A percentile compares a stretch with the other conserved stretches of the same genome.
Conservation (phyloP, 2,329 filamentous ascomycete species). For the Talaromyces sp. region DNA sequence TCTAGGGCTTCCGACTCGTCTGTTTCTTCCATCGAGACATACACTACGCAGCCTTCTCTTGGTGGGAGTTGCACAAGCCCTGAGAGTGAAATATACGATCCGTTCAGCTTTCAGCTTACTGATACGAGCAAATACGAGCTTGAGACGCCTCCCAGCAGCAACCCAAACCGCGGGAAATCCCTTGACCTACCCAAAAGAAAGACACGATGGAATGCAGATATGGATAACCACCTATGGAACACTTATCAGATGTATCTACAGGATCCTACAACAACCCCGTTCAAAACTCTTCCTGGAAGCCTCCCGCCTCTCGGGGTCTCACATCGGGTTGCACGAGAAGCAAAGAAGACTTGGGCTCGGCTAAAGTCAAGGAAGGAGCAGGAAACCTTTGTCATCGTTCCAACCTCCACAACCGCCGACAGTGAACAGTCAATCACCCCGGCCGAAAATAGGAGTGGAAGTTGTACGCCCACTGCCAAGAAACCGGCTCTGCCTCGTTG, state of each 20-base stretch:
- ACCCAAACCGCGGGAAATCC: conserved; percentile 28
- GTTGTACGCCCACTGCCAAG: conserved; percentile 46
- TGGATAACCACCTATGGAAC: conserved; percentile 65
- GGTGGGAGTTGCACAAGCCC: conserved; percentile 61
- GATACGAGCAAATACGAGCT: conserved; percentile 35
- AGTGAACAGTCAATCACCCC: conserved; percentile 29
- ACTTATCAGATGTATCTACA: conserved; percentile 64
- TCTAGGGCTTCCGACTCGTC: conserved; percentile 63
- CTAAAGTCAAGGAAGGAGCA: conserved; percentile 35
- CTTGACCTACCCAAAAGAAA: conserved; percentile 26
- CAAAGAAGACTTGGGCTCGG: conserved; percentile 59
- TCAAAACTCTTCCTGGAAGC: conserved; percentile 64
- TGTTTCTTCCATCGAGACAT: conserved; percentile 57
- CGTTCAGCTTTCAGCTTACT: conserved; percentile 48
- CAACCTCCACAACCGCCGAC: not conserved
- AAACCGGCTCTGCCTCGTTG: conserved; percentile 43
- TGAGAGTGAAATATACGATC: conserved; percentile 57
- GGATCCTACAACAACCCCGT: conserved; percentile 63
- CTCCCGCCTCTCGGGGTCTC: conserved; percentile 63
- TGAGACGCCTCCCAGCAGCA: conserved; percentile 38
- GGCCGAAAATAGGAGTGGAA: conserved; percentile 47
- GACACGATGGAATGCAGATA: conserved; percentile 56
- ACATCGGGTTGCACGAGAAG: conserved; percentile 60
- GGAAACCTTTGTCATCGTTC: conserved; percentile 11
- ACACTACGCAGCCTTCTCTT: conserved; percentile 55